Base-by-base conservation (phyloP, 768 basidiomycete genomes). In the Hygrophorus pudorinus region DNA sequence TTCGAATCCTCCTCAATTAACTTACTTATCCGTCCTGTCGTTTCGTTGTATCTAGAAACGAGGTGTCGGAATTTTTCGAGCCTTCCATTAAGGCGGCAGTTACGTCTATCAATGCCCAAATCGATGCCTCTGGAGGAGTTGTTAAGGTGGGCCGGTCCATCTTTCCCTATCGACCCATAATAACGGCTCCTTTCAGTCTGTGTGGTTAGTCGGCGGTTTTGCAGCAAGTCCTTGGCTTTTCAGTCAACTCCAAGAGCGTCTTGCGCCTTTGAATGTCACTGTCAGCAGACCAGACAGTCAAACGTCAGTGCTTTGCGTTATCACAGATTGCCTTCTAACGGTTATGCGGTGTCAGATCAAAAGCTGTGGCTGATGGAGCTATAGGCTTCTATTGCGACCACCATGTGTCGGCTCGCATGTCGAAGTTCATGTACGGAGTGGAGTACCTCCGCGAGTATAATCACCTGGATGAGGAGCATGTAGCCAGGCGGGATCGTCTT, bases 381-480 rank as follows among this genome's bases (percentile, higher is more conserved):
- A 76, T 88, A 49, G 84, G 84, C 21, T 89, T 87, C 60, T 87
- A 85, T 60, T 83, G 81, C 51, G 85, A 87, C 53, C 86, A 87
- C 49, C 80, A 86, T 52, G 86, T 89, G 44, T 82, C 82, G 4
- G 82, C 85, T 17, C 75, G 85, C 35, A 78, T 86, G 66, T 82
- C 83, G 24, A 85, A 72, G 57, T 86, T 75, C 55, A 79, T 85
- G 76, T 89, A 87, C 55, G 85, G 85, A 12, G 85, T 87, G 37
- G 84, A 87, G 58, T 86, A 78, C 55, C 64, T 86, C 14, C 73
- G 84, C 13, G 77, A 82, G 47, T 76, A 75, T 53, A 75, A 88
- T 56, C 62, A 71, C 2, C 65, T 65, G 29, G 79, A 87, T 57
- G 70, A 71, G 5, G 84, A 85, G 35, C 85, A 87, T 53, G 59